Conservation (phyloP, 176 grass and related monocot genomes). For the Rhipidocladum racemiflorum region DNA sequence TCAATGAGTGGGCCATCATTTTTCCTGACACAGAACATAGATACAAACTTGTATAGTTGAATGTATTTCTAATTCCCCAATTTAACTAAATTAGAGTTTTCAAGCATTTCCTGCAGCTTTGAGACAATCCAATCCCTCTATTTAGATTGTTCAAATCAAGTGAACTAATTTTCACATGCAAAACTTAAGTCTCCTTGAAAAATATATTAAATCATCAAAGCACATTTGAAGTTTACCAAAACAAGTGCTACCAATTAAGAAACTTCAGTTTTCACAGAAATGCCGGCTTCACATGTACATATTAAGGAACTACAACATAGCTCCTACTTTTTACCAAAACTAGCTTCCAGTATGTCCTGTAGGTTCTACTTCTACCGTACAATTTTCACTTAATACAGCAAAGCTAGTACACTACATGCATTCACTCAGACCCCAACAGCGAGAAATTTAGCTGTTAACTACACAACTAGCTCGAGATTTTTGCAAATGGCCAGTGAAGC, state of each 20-base stretch:
- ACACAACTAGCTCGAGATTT: not conserved
- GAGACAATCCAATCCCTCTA: not conserved
- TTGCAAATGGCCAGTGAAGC: not conserved
- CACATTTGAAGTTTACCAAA: not conserved
- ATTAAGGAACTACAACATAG: not conserved
- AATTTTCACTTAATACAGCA: not conserved
- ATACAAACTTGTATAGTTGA: not conserved
- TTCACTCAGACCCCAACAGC: not conserved
- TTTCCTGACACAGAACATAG: not conserved
- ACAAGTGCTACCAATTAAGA: slow-evolving; percentile 2
- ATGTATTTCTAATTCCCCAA: not conserved
- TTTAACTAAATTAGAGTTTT: not conserved
- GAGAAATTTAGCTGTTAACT: not conserved
- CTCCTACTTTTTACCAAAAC: not conserved
- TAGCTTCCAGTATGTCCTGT: not conserved
- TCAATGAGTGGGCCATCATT: not conserved
- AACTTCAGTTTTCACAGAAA: slow-evolving; percentile 6
- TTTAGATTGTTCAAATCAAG: slow-evolving; percentile 26
- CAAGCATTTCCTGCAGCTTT: not conserved
- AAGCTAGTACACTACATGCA: not conserved
- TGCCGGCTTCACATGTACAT: not conserved
- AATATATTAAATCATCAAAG: not conserved
- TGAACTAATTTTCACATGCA: slow-evolving; percentile 11
- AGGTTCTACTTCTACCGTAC: not conserved
- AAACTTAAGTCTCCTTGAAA: not conserved